phyloP scores from a whole-genome alignment of 2,329 filamentous ascomycete species.

The Endoconidiophora laricicola region DNA sequence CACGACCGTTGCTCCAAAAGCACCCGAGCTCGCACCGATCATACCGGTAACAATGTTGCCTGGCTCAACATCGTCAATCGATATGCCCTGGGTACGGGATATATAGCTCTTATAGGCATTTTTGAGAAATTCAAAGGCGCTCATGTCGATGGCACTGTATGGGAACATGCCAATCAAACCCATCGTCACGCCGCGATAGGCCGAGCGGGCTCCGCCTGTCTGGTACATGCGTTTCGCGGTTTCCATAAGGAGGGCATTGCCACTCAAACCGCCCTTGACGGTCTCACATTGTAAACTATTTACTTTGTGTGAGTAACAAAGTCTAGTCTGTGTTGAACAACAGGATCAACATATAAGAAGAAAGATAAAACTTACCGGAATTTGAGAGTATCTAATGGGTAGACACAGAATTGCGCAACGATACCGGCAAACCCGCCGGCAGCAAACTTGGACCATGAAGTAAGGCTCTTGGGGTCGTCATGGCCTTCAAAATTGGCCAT shows the following conservation, averaged over 20 bases:
- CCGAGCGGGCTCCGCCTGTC: conserved; percentile 54
- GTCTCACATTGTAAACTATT: conserved; percentile 88
- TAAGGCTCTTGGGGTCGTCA: conserved; percentile 61
- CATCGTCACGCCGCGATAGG: conserved; percentile 87
- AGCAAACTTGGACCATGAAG: conserved; percentile 72
- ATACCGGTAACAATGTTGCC: conserved; percentile 72
- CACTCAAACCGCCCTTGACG: conserved; percentile 66
- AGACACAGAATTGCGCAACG: conserved; percentile 92
- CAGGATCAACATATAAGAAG: neutral
- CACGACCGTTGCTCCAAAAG: conserved; percentile 81
- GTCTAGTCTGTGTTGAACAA: neutral
- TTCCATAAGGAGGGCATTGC: conserved; percentile 64
- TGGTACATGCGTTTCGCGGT: conserved; percentile 79
- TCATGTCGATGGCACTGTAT: conserved; percentile 91
- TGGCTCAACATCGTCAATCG: conserved; percentile 69
- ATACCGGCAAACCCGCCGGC: conserved; percentile 86
- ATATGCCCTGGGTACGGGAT: conserved; percentile 49
- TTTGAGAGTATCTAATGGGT: conserved; percentile 75
- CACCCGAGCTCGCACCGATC: conserved; percentile 82
- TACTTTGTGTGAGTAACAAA: neutral
- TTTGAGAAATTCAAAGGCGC: conserved; percentile 89
- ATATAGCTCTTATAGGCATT: conserved; percentile 52
- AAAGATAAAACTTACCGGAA: conserved; percentile 28
- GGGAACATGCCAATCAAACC: conserved; percentile 94
- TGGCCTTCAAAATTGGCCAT: conserved; percentile 81